Conservation (phyloP, 306 rosid genomes). For the Castanea crenata region DNA sequence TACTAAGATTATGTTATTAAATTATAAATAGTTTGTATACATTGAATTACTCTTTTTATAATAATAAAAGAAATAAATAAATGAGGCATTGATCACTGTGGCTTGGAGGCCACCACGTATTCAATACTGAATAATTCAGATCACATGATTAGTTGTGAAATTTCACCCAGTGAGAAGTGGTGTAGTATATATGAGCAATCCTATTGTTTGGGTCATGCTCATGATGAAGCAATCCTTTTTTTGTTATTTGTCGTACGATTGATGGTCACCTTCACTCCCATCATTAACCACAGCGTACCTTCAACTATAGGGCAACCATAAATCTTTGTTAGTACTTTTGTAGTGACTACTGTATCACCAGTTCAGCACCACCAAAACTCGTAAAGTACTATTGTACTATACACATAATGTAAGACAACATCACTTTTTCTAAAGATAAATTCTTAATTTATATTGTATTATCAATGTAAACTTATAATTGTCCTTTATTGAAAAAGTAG, state of each 20-base stretch:
- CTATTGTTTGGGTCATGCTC: constrained; percentile 16
- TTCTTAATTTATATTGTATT: too few relatives aligned
- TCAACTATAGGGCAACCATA: background rate
- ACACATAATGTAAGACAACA: too few relatives aligned
- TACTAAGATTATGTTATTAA: accelerated
- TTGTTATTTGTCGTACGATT: constrained; percentile 24
- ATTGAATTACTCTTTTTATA: accelerated
- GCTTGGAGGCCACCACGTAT: background rate
- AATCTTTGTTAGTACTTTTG: too few relatives aligned
- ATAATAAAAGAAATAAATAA: too few relatives aligned
- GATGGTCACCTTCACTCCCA: constrained; percentile 17
- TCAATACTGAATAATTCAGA: background rate
- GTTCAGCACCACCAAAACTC: too few relatives aligned
- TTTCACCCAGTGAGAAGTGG: background rate
- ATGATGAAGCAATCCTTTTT: constrained; percentile 19
- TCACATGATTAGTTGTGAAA: constrained; percentile 17
- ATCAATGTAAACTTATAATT: too few relatives aligned
- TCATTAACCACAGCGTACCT: background rate
- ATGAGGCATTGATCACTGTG: background rate
- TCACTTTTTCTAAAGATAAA: too few relatives aligned
- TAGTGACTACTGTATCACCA: too few relatives aligned
- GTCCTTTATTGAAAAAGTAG: too few relatives aligned
- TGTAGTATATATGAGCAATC: too few relatives aligned
- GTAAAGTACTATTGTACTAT: too few relatives aligned
- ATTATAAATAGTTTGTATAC: too few relatives aligned